phyloP scores from a whole-genome alignment of 177 flowering plant genomes.

The Vitis hybrid region DNA sequence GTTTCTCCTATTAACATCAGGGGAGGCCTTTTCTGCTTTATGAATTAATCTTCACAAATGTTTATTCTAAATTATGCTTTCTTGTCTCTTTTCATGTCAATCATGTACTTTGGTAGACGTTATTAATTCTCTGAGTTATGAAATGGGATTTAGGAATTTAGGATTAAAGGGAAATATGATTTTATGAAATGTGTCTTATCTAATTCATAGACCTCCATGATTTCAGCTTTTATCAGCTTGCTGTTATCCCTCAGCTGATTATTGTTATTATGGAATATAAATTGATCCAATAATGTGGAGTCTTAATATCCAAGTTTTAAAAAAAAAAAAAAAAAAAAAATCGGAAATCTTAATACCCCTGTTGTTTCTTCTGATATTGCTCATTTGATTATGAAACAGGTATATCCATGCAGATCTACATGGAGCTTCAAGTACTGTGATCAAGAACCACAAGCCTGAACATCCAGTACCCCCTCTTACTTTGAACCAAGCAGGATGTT shows the following conservation, averaged over 20 bases:
- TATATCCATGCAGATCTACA: conserved; percentile 97
- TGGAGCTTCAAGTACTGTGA: conserved; percentile 97
- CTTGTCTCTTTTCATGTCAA: background rate
- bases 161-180: no score
- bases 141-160: no score
- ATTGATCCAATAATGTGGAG: no score
- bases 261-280: no score
- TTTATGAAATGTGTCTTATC: no score
- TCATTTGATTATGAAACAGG: conserved; percentile 39
- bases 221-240: no score
- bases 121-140: no score
- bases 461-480: conserved; percentile 90
- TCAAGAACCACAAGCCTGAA: conserved; percentile 92
- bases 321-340: background rate
- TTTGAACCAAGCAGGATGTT: conserved; percentile 93
- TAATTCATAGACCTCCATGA: no score
- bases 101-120: no score
- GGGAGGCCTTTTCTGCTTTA: background rate
- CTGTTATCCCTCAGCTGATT: no score
- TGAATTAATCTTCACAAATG: background rate
- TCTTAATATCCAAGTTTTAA: background rate
- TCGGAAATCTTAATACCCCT: background rate
- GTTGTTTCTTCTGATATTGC: background rate
- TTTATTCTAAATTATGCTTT: background rate
- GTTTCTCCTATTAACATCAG: conserved; percentile 2